These are phyloP conservation scores for Dorcoceras hygrometricum DNA, from an alignment of 257 asterid species.

Conservation along the genomic window DNA sequence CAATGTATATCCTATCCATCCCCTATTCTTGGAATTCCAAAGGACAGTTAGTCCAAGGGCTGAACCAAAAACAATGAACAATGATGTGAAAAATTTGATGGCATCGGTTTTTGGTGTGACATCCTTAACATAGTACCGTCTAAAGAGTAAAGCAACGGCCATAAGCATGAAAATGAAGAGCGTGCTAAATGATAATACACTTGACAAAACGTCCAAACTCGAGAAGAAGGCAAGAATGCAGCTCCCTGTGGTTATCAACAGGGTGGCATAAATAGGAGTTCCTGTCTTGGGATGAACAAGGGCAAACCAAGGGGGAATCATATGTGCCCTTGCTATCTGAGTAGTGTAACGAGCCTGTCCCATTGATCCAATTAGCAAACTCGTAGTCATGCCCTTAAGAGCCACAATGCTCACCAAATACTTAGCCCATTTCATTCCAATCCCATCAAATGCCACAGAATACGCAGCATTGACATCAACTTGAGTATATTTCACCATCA, in stretches of 20 bases:
- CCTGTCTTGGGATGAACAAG: constrained; percentile 81
- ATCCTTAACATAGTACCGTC: constrained; percentile 72
- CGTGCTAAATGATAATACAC: constrained; percentile 79
- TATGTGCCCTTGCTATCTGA: constrained; percentile 86
- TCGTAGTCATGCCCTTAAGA: constrained; percentile 92
- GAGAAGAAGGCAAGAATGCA: constrained; percentile 79
- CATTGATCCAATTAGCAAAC: constrained; percentile 92
- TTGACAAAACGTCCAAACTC: constrained; percentile 80
- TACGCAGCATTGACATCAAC: constrained; percentile 83
- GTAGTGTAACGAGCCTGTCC: constrained; percentile 98
- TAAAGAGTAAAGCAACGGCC: constrained; percentile 86
- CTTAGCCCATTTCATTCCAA: constrained; percentile 85
- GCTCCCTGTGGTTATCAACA: constrained; percentile 61
- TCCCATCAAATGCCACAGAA: constrained; percentile 66
- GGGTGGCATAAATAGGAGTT: constrained; percentile 82
- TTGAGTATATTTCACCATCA: constrained; percentile 73
- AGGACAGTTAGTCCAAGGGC: constrained; percentile 53
- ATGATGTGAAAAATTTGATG: constrained; percentile 41
- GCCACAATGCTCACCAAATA: constrained; percentile 80
- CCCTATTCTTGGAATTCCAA: constrained; percentile 44
- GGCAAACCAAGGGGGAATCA: constrained; percentile 92
- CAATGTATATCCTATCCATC: constrained; percentile 47
- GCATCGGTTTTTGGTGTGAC: constrained; percentile 49
- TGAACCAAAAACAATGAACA: constrained; percentile 51
- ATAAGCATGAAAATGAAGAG: constrained; percentile 95